These are phyloP conservation scores for Begonia loranthoides DNA, from an alignment of 306 rosid species.

Conservation along the genomic window DNA sequence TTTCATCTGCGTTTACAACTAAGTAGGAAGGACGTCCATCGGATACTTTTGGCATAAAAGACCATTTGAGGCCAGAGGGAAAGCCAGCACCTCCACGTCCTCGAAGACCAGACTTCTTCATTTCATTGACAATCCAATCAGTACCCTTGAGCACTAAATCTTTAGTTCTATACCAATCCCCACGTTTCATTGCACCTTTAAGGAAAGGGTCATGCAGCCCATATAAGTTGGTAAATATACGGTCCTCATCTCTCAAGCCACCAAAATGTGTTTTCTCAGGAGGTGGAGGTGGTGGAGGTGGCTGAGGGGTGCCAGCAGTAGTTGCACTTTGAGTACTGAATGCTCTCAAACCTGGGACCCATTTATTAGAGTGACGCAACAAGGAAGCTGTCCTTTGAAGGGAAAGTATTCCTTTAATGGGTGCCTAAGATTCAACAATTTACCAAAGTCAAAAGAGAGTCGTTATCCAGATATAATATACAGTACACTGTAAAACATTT, in stretches of 20 bases:
- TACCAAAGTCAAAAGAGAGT: too few species aligned
- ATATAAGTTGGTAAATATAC: constrained; percentile 87
- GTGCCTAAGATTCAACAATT: constrained; percentile 29
- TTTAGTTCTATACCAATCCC: constrained; percentile 89
- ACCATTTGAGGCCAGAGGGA: constrained; percentile 98
- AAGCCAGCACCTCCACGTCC: constrained; percentile 99
- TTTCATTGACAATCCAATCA: constrained; percentile 98
- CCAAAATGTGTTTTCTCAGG: constrained; percentile 96
- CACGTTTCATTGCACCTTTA: constrained; percentile 95
- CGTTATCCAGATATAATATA: too few species aligned
- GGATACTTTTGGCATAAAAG: constrained; percentile 96
- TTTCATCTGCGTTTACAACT: constrained; percentile 97
- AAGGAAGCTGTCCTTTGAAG: constrained; percentile 25
- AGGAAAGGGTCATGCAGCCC: constrained; percentile 94
- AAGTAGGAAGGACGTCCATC: constrained; percentile 99
- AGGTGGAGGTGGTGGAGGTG: constrained; percentile 79
- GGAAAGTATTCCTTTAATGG: constrained; percentile 56
- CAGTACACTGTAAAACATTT: too few species aligned
- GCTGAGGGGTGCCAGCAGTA: constrained; percentile 50
- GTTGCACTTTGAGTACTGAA: constrained; percentile 76
- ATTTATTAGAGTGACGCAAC: constrained; percentile 34
- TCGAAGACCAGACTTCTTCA: constrained; percentile 95
- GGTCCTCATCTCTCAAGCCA: constrained; percentile 91
- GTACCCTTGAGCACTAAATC: constrained; percentile 83
- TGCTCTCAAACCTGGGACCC: constrained; percentile 39